phyloP scores from a whole-genome alignment of 1,284 basidiomycete species.

The Exobasidium rhododendri region DNA sequence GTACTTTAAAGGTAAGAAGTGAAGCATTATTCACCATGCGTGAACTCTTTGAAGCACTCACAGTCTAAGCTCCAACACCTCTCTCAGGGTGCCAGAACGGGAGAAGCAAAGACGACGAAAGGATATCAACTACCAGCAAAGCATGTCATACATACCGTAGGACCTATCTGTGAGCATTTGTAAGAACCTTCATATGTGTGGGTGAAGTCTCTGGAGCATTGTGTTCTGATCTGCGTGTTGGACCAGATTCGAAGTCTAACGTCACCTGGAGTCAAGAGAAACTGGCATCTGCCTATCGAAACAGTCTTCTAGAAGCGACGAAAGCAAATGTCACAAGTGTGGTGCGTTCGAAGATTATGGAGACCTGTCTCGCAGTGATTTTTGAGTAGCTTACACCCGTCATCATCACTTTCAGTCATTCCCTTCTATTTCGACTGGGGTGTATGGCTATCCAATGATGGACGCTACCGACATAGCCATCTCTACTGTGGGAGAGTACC shows the following conservation, averaged over 20 bases:
- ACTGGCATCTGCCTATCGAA: slow-evolving; percentile 57
- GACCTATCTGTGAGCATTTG: slow-evolving; percentile 52
- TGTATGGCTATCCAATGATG: slow-evolving; percentile 49
- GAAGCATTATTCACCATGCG: not conserved
- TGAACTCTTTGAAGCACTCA: not conserved
- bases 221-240: not conserved
- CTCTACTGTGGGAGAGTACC: slow-evolving; percentile 31
- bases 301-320: slow-evolving; percentile 30
- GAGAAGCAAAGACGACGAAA: slow-evolving; percentile 74
- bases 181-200: too few relatives aligned
- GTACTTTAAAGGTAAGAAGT: slow-evolving; percentile 22
- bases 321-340: slow-evolving; percentile 23
- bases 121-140: slow-evolving; percentile 60
- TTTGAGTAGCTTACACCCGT: too few relatives aligned
- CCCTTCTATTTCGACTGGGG: slow-evolving; percentile 50
- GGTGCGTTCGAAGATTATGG: slow-evolving; percentile 17
- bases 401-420: too few relatives aligned
- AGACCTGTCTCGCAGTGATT: not conserved
- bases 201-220: not conserved
- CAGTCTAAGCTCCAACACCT: slow-evolving; percentile 2
- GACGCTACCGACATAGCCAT: slow-evolving; percentile 35
- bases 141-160: slow-evolving; percentile 84
- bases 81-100: slow-evolving; percentile 74
- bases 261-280: slow-evolving; percentile 59
- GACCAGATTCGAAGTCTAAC: slow-evolving; percentile 50